Conservation (phyloP, 108 stramenopile species). For the Nitzschia palea region DNA sequence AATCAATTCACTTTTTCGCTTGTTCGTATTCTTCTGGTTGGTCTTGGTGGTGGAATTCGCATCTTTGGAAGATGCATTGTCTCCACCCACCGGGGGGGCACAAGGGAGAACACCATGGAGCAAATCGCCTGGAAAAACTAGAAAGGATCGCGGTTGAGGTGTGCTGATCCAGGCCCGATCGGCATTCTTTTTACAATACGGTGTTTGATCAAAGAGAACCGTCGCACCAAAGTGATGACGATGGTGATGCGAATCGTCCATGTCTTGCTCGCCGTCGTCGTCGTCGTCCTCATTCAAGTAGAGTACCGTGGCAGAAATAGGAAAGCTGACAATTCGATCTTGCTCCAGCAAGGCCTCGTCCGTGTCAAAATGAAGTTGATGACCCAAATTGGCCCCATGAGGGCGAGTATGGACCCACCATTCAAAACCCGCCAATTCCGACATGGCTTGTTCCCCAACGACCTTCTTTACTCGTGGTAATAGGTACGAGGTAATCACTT, state of each 20-base stretch:
- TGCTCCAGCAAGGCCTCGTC: neutral
- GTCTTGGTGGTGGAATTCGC: too few relatives aligned
- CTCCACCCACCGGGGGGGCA: neutral
- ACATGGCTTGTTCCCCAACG: neutral
- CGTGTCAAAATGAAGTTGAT: neutral
- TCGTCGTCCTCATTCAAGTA: neutral
- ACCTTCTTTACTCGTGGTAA: neutral
- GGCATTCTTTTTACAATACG: neutral
- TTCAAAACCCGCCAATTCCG: neutral
- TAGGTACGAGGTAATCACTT: neutral
- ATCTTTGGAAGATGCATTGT: neutral
- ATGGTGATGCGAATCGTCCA: too few relatives aligned
- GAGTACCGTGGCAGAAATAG: neutral
- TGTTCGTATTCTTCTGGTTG: too few relatives aligned
- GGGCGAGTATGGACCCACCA: neutral
- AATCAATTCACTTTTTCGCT: too few relatives aligned
- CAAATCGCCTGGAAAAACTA: neutral
- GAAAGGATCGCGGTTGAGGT: neutral
- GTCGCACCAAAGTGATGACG: neutral
- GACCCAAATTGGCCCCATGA: neutral
- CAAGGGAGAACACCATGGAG: neutral
- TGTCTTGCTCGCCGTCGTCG: neutral
- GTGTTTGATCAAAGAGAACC: neutral
- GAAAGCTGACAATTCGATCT: neutral
- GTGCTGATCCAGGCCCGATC: neutral